phyloP scores from a whole-genome alignment of 441 rosid species.

The Iberis amara region DNA sequence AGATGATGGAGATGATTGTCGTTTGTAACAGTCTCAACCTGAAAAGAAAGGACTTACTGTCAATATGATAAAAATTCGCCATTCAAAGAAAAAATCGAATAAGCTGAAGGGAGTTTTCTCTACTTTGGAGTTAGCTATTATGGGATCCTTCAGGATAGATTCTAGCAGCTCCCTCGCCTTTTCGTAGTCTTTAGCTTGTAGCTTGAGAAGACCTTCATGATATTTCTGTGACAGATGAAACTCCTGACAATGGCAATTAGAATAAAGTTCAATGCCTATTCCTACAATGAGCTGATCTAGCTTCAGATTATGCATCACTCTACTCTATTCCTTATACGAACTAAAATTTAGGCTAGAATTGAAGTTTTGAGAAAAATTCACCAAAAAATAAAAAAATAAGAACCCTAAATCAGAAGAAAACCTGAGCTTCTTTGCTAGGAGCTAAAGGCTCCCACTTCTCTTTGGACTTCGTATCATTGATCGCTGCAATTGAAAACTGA shows the following conservation, averaged over 20 bases:
- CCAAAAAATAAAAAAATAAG: not conserved
- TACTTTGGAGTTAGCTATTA: constrained; percentile 67
- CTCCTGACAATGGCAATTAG: constrained; percentile 46
- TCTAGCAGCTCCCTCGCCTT: constrained; percentile 75
- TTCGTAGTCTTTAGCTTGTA: constrained; percentile 81
- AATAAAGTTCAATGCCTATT: not conserved
- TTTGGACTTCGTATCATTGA: constrained; percentile 78
- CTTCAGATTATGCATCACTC: no score
- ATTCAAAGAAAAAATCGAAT: constrained; percentile 5
- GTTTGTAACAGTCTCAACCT: constrained; percentile 61
- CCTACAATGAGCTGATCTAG: constrained; percentile 3
- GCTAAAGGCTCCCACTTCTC: constrained; percentile 96
- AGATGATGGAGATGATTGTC: constrained; percentile 86
- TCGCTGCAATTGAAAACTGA: constrained; percentile 92
- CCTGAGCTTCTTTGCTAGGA: constrained; percentile 99
- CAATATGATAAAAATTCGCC: not conserved
- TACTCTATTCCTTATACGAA: not conserved
- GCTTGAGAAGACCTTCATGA: constrained; percentile 84
- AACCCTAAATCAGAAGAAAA: constrained; percentile 24
- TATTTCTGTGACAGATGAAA: constrained; percentile 87
- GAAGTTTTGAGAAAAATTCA: constrained; percentile 1
- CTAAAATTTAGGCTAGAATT: constrained; percentile 1
- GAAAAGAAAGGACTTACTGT: constrained; percentile 22
- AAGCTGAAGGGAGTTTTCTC: not conserved
- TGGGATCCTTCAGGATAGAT: constrained; percentile 80